Percentiles rank a stretch among this genome's conserved stretches.
Evolutionary conservation across 345 rosid genomes (phyloP).

Genomic region (Eucalyptus pumila): DNA sequence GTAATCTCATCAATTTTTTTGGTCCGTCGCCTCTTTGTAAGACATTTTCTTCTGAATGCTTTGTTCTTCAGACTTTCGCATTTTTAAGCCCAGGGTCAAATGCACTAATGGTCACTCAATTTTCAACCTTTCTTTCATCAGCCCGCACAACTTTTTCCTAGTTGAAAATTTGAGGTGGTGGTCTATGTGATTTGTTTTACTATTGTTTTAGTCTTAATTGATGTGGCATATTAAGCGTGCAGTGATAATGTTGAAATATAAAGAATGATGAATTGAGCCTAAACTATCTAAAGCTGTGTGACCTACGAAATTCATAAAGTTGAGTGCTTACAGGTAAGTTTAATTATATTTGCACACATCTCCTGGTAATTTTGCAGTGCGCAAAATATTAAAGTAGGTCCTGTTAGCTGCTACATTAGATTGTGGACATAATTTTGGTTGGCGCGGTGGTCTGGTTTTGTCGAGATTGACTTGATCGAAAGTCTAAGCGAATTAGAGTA

Average conservation of each 20-base stretch:
- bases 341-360: neutral
- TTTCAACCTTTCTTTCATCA: neutral
- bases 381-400: neutral
- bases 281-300: neutral
- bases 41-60: neutral
- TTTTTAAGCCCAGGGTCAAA: neutral
- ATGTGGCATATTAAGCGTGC: neutral
- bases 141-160: neutral
- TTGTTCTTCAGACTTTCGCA: neutral
- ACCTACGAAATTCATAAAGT: neutral
- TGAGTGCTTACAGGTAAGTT: neutral
- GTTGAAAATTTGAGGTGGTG: neutral
- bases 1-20: neutral
- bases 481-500: neutral
- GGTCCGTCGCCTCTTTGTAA: neutral
- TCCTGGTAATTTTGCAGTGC: neutral
- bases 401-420: neutral
- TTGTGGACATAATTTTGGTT: neutral
- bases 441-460: neutral
- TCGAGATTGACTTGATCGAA: neutral
- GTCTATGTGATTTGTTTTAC: neutral
- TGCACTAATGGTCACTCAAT: neutral
- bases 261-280: neutral
- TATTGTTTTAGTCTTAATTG: neutral
- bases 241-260: neutral